phyloP scores from a whole-genome alignment of 2,329 filamentous ascomycete genomes.

The Colletotrichum coccodes region DNA sequence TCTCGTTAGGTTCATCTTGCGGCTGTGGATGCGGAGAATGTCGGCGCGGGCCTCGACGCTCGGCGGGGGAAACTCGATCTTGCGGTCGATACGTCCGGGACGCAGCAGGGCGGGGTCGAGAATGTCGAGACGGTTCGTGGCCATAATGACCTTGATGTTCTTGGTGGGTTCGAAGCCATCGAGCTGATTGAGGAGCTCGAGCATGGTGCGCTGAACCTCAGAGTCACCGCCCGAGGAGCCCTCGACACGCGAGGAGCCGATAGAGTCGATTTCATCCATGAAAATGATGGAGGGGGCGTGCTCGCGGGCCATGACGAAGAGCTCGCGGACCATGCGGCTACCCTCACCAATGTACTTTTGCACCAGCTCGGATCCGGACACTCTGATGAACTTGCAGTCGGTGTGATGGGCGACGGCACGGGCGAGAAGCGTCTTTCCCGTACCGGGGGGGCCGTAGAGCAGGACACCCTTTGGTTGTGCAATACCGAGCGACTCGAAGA shows the following conservation, averaged over 20 bases:
- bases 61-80: constrained; percentile 98
- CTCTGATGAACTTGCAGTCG: constrained; percentile 98
- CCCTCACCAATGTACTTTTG: constrained; percentile 99
- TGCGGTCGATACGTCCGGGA: constrained; percentile 97
- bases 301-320: constrained; percentile 99
- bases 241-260: constrained; percentile 96
- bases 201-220: constrained; percentile 98
- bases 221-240: constrained; percentile 95
- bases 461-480: constrained; percentile 98
- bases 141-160: constrained; percentile 99
- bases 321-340: constrained; percentile 96
- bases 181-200: constrained; percentile 97
- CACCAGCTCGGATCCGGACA: constrained; percentile 94
- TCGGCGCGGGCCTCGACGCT: constrained; percentile 96
- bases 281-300: constrained; percentile 99
- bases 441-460: constrained; percentile 95
- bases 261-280: constrained; percentile 99
- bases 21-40: constrained; percentile 95
- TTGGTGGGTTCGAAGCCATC: constrained; percentile 99
- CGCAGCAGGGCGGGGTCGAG: constrained; percentile 93
- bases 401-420: constrained; percentile 98
- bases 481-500: constrained; percentile 99
- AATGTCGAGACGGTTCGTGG: constrained; percentile 97
- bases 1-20: constrained; percentile 98
- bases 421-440: constrained; percentile 94